Evolutionary conservation across 257 asterid genomes (phyloP), one percentile per base, ranked within the genome.

Genomic region (Rhazya stricta): DNA sequence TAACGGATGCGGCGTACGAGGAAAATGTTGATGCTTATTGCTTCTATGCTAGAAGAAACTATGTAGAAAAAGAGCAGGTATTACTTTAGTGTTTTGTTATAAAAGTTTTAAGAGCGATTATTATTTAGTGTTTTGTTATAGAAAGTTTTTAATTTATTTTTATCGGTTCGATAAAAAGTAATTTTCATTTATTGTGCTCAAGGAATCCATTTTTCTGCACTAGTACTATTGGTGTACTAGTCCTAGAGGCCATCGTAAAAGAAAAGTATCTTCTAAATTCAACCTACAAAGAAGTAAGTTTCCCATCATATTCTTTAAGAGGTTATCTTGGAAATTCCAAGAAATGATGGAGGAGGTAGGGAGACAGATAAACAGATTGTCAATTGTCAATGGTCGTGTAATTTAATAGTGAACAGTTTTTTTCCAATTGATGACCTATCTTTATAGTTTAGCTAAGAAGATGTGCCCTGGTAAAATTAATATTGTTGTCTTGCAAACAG

Each of bases 11-110:
- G 69, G 94, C 93, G 62, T 94, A 82, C 45, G 89, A 89, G 75
- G 89, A 88, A 76, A 77, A 76, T 71, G 77, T 69, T 79, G 80
- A 80, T 79, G 80, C 94, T 77, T 94, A 94, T 82, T 89, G 96
- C 74, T 91, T 94, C 83, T 87, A 86, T 75, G 91, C 98, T 77
- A 84, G 88, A 81, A 85, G 84, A 84, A 82, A 88, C 87, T 91
- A 94, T 69, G 81, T 79, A 72, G 83, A 84, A 80, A 94, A 96
- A 81, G 97, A 91, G 60, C 98, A 91, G 93, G 98, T 94, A 83
- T 68, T 77, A 54, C 76, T 61, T 29, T 11, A 66, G 29, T 36
- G 50, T 21, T 36, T 36, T 34, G 12, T 32, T 62, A 15, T 62
- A 34, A 9, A 32, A 62, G 43, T n/a, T n/a, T n/a, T n/a, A 96